Percentiles rank a stretch among this genome's conserved stretches.
Evolutionary conservation across 2,329 filamentous ascomycete species (phyloP).

Genomic region (Biscogniauxia marginata): DNA sequence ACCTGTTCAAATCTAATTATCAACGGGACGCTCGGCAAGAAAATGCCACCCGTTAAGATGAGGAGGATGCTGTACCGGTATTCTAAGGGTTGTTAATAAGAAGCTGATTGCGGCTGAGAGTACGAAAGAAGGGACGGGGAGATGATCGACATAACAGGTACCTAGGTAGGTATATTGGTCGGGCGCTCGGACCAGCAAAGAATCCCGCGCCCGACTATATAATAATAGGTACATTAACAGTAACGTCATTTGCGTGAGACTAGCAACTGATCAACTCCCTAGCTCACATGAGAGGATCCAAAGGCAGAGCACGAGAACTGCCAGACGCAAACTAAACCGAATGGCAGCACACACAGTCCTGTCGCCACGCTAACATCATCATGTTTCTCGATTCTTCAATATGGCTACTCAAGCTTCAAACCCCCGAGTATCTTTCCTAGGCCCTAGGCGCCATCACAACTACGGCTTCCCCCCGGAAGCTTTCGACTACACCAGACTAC

Average conservation of each 20-base stretch:
- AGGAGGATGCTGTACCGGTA: too few species aligned
- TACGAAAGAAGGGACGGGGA: background rate
- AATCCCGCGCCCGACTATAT: background rate
- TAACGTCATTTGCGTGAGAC: background rate
- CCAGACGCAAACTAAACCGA: background rate
- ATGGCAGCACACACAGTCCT: background rate
- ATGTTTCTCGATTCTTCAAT: constrained; percentile 16
- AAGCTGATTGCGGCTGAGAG: background rate
- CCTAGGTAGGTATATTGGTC: background rate
- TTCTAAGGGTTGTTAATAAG: background rate
- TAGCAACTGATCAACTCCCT: background rate
- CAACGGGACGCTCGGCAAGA: too few species aligned
- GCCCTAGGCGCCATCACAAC: constrained; percentile 29
- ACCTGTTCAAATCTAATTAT: too few species aligned
- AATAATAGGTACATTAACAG: too few species aligned
- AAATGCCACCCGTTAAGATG: too few species aligned
- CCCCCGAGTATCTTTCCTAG: constrained; percentile 22
- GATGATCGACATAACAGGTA: background rate
- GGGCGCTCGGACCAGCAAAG: background rate
- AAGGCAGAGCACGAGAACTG: background rate
- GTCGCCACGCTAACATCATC: constrained; percentile 3
- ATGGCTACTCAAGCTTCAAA: background rate
- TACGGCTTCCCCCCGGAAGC: constrained; percentile 62
- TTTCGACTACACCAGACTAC: constrained; percentile 68
- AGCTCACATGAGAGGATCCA: background rate